These are phyloP conservation scores for Fusarium agapanthi DNA, from an alignment of 2,329 filamentous ascomycete species.

Conservation along the genomic window DNA sequence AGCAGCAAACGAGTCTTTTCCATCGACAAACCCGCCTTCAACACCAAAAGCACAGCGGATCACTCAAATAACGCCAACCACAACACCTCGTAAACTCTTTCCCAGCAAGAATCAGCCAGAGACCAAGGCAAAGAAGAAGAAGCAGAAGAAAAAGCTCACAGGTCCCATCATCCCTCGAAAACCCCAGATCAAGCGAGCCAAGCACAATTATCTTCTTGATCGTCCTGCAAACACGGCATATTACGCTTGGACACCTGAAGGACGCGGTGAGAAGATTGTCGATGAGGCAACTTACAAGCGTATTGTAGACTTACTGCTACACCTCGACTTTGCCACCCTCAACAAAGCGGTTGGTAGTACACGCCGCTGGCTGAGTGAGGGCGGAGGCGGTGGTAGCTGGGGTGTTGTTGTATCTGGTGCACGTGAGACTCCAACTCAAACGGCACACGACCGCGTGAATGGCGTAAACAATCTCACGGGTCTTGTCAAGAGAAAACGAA, in stretches of 20 bases:
- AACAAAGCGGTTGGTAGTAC: slow-evolving; percentile 72
- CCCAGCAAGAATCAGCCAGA: slow-evolving; percentile 33
- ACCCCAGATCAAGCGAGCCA: slow-evolving; percentile 70
- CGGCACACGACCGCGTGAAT: slow-evolving; percentile 6
- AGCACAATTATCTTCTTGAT: slow-evolving; percentile 59
- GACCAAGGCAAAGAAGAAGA: slow-evolving; percentile 41
- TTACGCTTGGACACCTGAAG: slow-evolving; percentile 71
- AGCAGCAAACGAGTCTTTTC: slow-evolving; percentile 31
- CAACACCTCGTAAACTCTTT: slow-evolving; percentile 48
- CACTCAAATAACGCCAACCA: slow-evolving; percentile 42
- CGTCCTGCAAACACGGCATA: slow-evolving; percentile 65
- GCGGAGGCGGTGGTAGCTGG: slow-evolving; percentile 64
- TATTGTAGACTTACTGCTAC: slow-evolving; percentile 73
- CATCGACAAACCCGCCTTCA: slow-evolving; percentile 35
- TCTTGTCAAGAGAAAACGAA: slow-evolving; percentile 59
- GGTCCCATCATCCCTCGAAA: slow-evolving; percentile 71
- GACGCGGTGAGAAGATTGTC: slow-evolving; percentile 71
- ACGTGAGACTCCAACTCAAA: slow-evolving; percentile 38
- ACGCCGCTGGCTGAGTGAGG: slow-evolving; percentile 74
- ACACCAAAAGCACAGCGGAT: slow-evolving; percentile 48
- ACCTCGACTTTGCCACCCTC: slow-evolving; percentile 76
- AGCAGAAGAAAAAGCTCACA: slow-evolving; percentile 56
- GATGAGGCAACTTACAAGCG: slow-evolving; percentile 72
- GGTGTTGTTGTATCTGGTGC: slow-evolving; percentile 60
- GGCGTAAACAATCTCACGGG: slow-evolving; percentile 58